These are phyloP conservation scores for Citrus australasica DNA, from an alignment of 345 rosid genomes.

Conservation along the genomic window DNA sequence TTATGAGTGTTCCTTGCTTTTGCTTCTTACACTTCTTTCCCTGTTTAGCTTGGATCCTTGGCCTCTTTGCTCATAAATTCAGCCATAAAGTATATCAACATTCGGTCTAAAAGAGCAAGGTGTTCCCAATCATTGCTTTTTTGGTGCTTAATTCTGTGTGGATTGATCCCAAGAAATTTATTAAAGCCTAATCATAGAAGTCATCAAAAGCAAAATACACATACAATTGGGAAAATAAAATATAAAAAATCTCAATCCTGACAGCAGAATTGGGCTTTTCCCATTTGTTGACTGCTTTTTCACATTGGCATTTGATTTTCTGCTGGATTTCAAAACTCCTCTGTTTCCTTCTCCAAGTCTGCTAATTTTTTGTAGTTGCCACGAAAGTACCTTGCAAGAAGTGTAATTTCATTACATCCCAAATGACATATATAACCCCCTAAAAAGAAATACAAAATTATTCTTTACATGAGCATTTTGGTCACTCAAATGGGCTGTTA, in stretches of 20 bases:
- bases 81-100: conserved; percentile 12
- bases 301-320: conserved; percentile 19
- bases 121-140: conserved; percentile 45
- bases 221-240: neutral
- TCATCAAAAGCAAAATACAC: conserved; percentile 39
- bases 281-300: conserved; percentile 38
- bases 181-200: conserved; percentile 50
- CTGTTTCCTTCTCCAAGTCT: conserved; percentile 8
- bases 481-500: neutral
- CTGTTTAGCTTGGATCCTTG: neutral
- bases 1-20: neutral
- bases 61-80: neutral
- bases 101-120: conserved; percentile 32
- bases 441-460: neutral
- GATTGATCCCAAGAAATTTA: conserved; percentile 45
- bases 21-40: neutral
- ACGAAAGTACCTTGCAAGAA: conserved; percentile 19
- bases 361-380: conserved; percentile 6
- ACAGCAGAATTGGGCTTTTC: conserved; percentile 29
- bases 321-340: conserved; percentile 11
- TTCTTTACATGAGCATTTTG: conserved; percentile 5
- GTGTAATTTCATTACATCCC: neutral
- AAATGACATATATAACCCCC: conserved; percentile 1
- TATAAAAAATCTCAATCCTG: conserved; percentile 16
- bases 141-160: conserved; percentile 35